phyloP scores from a whole-genome alignment of 345 rosid species.

The Hibiscus trionum region DNA sequence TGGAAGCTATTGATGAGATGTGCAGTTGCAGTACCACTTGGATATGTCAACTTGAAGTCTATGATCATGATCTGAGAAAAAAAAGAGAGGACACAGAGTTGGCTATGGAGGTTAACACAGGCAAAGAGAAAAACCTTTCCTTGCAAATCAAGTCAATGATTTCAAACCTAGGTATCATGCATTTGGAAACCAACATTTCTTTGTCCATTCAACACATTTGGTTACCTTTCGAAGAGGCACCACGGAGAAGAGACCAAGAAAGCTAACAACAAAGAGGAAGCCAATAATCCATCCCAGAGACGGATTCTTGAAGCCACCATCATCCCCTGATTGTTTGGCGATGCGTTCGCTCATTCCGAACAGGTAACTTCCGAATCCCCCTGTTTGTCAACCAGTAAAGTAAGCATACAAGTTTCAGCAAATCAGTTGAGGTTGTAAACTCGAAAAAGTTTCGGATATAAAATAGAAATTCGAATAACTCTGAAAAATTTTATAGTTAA shows the following conservation, averaged over 20 bases:
- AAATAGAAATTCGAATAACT: no score
- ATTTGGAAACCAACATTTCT: background rate
- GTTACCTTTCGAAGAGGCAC: constrained; percentile 77
- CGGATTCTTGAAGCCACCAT: background rate
- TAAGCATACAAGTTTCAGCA: background rate
- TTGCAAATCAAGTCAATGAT: background rate
- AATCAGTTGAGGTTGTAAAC: background rate
- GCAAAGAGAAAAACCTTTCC: background rate
- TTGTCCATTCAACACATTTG: background rate
- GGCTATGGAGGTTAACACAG: constrained; percentile 1
- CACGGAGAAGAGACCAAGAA: constrained; percentile 75
- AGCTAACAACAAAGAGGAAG: constrained; percentile 82
- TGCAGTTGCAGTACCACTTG: constrained; percentile 92
- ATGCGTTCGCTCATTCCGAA: constrained; percentile 61
- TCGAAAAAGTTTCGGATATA: no score
- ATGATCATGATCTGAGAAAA: constrained; percentile 56
- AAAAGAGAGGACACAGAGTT: background rate
- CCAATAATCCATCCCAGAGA: constrained; percentile 18
- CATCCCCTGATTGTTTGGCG: constrained; percentile 41
- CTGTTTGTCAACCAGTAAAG: constrained; percentile 20
- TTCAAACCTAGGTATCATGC: background rate
- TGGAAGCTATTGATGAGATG: constrained; percentile 84
- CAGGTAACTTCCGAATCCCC: constrained; percentile 72
- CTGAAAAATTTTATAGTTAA: no score
- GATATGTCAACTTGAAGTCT: constrained; percentile 65